Conservation (phyloP, 108 stramenopile species). For the Nannochloropsis salina region DNA sequence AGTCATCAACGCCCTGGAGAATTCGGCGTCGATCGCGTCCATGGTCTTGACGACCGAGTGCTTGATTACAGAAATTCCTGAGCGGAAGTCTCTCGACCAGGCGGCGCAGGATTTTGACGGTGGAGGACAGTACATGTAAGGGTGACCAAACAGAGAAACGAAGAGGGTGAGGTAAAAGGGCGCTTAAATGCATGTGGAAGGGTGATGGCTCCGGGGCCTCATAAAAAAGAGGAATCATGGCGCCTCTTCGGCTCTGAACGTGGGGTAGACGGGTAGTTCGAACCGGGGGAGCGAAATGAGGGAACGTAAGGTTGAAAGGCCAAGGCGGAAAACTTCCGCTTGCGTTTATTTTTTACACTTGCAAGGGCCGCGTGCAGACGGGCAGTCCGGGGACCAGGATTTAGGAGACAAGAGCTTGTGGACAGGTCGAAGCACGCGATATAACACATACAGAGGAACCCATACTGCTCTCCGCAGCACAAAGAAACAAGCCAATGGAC, state of each 20-base stretch:
- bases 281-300: too few relatives aligned
- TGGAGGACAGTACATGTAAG: conserved; percentile 50
- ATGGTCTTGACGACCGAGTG: conserved; percentile 93
- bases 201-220: too few relatives aligned
- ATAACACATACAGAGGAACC: neutral
- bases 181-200: too few relatives aligned
- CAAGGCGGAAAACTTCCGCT: too few relatives aligned
- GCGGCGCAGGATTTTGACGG: conserved; percentile 73
- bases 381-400: too few relatives aligned
- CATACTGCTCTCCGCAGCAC: conserved; percentile 6
- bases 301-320: too few relatives aligned
- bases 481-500: neutral
- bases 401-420: too few relatives aligned
- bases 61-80: conserved; percentile 84
- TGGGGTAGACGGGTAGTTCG: too few relatives aligned
- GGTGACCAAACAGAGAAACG: neutral
- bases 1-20: conserved; percentile 87
- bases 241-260: too few relatives aligned
- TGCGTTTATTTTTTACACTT: too few relatives aligned
- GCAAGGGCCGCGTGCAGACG: too few relatives aligned
- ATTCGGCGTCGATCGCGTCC: conserved; percentile 85
- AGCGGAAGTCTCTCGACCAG: conserved; percentile 64
- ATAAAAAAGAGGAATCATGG: too few relatives aligned
- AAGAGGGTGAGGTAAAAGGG: neutral
- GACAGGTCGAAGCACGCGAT: neutral